Evolutionary conservation across 2,329 filamentous ascomycete genomes (phyloP).

Genomic region (Beauveria pseudobassiana): DNA sequence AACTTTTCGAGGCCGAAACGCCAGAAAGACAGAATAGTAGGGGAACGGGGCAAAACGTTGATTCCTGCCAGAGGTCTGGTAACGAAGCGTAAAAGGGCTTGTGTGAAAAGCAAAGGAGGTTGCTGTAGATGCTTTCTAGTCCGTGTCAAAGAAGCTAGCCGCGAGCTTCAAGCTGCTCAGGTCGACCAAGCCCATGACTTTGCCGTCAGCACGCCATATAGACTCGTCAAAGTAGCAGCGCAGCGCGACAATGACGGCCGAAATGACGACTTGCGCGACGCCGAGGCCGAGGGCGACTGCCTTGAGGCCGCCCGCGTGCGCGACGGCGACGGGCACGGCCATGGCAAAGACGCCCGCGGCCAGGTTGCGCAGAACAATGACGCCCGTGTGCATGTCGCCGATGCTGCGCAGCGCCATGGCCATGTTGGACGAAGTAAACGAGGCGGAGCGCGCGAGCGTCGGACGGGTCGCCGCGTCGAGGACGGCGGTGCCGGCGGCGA

Average conservation of each 20-base stretch:
- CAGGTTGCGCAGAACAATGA: slow-evolving; percentile 33
- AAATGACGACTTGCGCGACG: slow-evolving; percentile 34
- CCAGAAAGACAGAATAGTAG: background rate
- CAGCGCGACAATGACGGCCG: slow-evolving; percentile 22
- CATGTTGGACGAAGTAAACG: slow-evolving; percentile 41
- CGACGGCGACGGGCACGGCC: slow-evolving; percentile 31
- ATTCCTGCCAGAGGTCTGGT: background rate
- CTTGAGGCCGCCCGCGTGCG: slow-evolving; percentile 27
- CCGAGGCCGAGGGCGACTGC: slow-evolving; percentile 33
- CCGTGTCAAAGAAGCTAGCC: slow-evolving; percentile 39
- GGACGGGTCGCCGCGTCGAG: slow-evolving; percentile 35
- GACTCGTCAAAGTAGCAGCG: slow-evolving; percentile 37
- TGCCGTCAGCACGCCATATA: slow-evolving; percentile 36
- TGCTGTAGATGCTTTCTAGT: slow-evolving; percentile 17
- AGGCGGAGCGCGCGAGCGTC: slow-evolving; percentile 38
- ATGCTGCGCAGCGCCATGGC: slow-evolving; percentile 37
- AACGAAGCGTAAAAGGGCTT: background rate
- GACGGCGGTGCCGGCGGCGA: slow-evolving; percentile 34
- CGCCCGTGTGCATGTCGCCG: slow-evolving; percentile 40
- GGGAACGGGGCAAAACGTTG: background rate
- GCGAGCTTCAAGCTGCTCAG: slow-evolving; percentile 34
- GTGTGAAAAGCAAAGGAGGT: background rate
- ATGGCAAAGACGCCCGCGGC: slow-evolving; percentile 36
- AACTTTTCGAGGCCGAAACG: background rate
- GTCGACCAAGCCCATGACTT: slow-evolving; percentile 40